These are phyloP conservation scores for Xerocomus spinulosus DNA, from an alignment of 768 basidiomycete species.

Conservation along the genomic window DNA sequence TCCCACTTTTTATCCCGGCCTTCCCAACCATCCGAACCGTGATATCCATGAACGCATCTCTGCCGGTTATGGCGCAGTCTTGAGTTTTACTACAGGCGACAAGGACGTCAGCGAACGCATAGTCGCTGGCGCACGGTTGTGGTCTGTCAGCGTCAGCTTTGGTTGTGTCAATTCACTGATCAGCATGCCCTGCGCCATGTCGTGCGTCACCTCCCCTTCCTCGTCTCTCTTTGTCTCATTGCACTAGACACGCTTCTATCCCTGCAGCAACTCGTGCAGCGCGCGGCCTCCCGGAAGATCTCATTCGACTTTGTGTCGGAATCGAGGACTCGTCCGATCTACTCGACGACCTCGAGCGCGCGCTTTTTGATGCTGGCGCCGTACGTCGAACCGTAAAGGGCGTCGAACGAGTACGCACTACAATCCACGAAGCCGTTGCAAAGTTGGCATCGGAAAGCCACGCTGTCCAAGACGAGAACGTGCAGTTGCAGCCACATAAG, in stretches of 20 bases:
- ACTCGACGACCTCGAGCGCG: slow-evolving; percentile 90
- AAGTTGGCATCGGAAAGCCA: slow-evolving; percentile 46
- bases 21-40: slow-evolving; percentile 73
- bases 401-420: slow-evolving; percentile 43
- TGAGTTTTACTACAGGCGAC: slow-evolving; percentile 92
- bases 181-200: slow-evolving; percentile 99
- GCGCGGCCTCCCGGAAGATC: slow-evolving; percentile 95
- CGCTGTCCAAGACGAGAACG: slow-evolving; percentile 3
- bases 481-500: slow-evolving; percentile 23
- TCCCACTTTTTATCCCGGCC: slow-evolving; percentile 87
- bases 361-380: slow-evolving; percentile 88
- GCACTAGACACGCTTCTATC: slow-evolving; percentile 85
- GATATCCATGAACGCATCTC: slow-evolving; percentile 91
- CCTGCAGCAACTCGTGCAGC: slow-evolving; percentile 93
- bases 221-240: background rate
- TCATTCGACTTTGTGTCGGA: slow-evolving; percentile 96
- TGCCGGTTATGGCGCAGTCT: slow-evolving; percentile 86
- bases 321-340: slow-evolving; percentile 95
- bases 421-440: slow-evolving; percentile 61
- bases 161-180: slow-evolving; percentile 97
- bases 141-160: slow-evolving; percentile 98
- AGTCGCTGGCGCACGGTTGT: slow-evolving; percentile 87
- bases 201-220: slow-evolving; percentile 55
- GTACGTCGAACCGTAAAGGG: slow-evolving; percentile 51
- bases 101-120: slow-evolving; percentile 87